Percentiles rank a stretch among this genome's conserved stretches.
phyloP scores from a whole-genome alignment of 208 protist genomes.

The Acanthamoeba castellanii region DNA sequence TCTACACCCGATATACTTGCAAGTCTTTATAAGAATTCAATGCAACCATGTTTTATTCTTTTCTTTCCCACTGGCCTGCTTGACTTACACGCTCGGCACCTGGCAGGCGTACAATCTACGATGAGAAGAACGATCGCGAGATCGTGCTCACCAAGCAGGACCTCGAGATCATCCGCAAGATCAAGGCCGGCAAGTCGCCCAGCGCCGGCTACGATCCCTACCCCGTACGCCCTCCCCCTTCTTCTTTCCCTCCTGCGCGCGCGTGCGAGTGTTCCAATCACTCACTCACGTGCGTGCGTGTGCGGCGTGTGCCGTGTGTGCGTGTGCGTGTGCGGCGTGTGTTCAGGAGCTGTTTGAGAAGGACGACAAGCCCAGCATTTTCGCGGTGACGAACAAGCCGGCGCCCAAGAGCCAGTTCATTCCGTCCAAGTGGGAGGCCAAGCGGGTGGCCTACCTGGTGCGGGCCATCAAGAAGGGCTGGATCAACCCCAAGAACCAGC shows the following conservation, averaged over 20 bases:
- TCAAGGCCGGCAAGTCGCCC: slow-evolving; percentile 54
- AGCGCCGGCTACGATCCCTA: slow-evolving; percentile 70
- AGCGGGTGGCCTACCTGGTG: slow-evolving; percentile 70
- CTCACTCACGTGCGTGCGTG: background rate
- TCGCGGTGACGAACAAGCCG: slow-evolving; percentile 86
- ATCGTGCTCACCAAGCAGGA: slow-evolving; percentile 91
- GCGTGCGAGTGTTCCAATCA: background rate
- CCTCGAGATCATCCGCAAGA: slow-evolving; percentile 86
- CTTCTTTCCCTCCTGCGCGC: slow-evolving; percentile 1
- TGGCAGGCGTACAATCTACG: slow-evolving; percentile 88
- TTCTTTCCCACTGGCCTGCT: background rate
- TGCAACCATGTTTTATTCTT: too few relatives aligned
- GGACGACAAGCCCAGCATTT: slow-evolving; percentile 70
- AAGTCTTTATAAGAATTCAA: too few relatives aligned
- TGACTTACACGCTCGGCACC: background rate
- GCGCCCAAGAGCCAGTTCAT: slow-evolving; percentile 90
- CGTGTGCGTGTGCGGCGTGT: too few relatives aligned
- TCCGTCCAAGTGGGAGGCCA: slow-evolving; percentile 82
- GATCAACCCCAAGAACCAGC: slow-evolving; percentile 33
- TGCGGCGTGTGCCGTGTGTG: too few relatives aligned
- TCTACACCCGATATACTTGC: too few relatives aligned
- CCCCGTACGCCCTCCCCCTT: slow-evolving; percentile 1
- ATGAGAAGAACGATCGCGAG: slow-evolving; percentile 88
- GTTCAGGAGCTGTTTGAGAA: slow-evolving; percentile 48
- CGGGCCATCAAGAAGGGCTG: slow-evolving; percentile 71